Percentiles rank a stretch among this genome's conserved stretches.
These are phyloP conservation scores for Phyllachora maydis DNA, from an alignment of 2,329 filamentous ascomycete genomes.

Conservation along the genomic window DNA sequence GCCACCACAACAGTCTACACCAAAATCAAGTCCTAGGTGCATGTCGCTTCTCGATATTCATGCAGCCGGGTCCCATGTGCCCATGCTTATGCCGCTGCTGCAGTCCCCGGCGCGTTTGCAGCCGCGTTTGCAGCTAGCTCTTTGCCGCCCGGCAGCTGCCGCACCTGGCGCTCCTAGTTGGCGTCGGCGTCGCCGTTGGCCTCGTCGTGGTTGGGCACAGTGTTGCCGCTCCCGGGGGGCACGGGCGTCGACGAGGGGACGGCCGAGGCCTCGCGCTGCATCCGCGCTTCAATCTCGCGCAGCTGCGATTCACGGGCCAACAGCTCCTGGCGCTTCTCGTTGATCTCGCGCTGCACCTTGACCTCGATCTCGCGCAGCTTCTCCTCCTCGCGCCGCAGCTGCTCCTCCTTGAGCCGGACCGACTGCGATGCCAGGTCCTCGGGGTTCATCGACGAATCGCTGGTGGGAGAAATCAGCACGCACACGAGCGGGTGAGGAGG, in stretches of 20 bases:
- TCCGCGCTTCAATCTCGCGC: conserved; percentile 94
- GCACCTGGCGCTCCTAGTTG: conserved; percentile 18
- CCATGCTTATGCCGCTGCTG: no score
- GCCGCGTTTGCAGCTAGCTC: no score
- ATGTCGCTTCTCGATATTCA: no score
- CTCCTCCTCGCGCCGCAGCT: conserved; percentile 97
- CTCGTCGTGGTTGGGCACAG: conserved; percentile 17
- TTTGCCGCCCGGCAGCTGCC: no score
- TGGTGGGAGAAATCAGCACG: conserved; percentile 17
- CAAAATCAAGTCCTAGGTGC: no score
- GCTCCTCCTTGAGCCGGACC: conserved; percentile 97
- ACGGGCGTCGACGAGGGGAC: conserved; percentile 15
- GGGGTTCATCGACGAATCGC: conserved; percentile 86
- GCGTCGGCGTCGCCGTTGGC: conserved; percentile 33
- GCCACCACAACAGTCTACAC: no score
- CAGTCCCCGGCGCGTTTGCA: no score
- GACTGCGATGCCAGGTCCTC: conserved; percentile 94
- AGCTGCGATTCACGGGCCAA: conserved; percentile 94
- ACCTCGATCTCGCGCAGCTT: conserved; percentile 98
- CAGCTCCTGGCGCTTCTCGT: conserved; percentile 98
- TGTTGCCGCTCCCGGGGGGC: no score
- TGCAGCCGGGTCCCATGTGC: no score
- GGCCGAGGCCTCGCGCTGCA: conserved; percentile 66
- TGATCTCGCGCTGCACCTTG: conserved; percentile 99
- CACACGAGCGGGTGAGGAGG: neutral